Conservation (phyloP, 495 filamentous ascomycete genomes). For the Ramalina intermedia region DNA sequence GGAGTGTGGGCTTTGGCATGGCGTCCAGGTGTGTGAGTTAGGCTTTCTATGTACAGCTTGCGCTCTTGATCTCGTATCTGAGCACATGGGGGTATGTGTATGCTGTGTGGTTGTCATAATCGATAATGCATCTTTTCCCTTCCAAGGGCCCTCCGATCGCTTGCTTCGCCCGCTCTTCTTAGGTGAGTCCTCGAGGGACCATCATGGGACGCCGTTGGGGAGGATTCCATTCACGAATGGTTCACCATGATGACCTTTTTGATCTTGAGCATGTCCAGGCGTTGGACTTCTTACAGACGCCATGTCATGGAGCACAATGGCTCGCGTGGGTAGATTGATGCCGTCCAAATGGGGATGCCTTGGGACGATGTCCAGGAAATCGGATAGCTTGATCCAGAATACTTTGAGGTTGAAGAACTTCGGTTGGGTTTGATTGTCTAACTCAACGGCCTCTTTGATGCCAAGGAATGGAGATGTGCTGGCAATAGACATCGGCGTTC, state of each 20-base stretch:
- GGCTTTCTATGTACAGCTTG: too few species aligned
- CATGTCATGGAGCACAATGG: constrained; percentile 13
- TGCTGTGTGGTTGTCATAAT: too few species aligned
- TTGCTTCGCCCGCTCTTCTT: too few species aligned
- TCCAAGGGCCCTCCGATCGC: too few species aligned
- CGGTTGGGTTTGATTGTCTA: constrained; percentile 27
- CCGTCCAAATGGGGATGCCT: constrained; percentile 54
- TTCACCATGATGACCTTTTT: background rate
- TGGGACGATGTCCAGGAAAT: constrained; percentile 59
- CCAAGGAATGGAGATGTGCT: constrained; percentile 13
- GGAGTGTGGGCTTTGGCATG: too few species aligned
- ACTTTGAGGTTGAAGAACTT: constrained; percentile 42
- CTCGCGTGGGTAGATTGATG: constrained; percentile 19
- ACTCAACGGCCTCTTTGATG: constrained; percentile 1
- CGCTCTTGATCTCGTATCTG: too few species aligned
- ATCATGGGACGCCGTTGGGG: background rate
- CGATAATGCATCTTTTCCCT: too few species aligned
- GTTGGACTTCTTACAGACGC: background rate
- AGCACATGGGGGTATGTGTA: too few species aligned
- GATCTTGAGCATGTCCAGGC: background rate
- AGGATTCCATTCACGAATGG: background rate
- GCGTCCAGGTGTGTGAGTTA: too few species aligned
- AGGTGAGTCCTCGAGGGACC: background rate
- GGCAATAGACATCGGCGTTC: constrained; percentile 33
- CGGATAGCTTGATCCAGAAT: constrained; percentile 69